These are phyloP conservation scores for Coemansia umbellata DNA, from an alignment of 192 early-diverging fungal genomes.

Conservation along the genomic window DNA sequence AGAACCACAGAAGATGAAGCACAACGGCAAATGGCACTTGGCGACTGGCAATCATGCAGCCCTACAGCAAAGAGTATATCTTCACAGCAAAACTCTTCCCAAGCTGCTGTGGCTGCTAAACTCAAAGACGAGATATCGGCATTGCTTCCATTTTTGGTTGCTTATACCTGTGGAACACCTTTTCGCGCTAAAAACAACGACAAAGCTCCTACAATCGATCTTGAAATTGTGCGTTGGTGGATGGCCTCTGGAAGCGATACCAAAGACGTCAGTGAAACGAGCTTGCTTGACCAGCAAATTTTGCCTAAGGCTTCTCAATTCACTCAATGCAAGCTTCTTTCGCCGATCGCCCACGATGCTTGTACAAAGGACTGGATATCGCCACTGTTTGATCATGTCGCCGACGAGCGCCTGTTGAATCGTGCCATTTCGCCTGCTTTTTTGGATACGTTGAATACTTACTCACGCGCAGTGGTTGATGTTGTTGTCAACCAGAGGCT, in stretches of 20 bases:
- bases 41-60: constrained; percentile 8
- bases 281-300: constrained; percentile 3
- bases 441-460: neutral
- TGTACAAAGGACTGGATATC: constrained; percentile 42
- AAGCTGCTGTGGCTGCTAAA: neutral
- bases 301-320: constrained; percentile 19
- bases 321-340: neutral
- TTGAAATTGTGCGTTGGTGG: constrained; percentile 26
- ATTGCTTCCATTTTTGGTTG: constrained; percentile 10
- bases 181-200: constrained; percentile 4
- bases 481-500: constrained; percentile 27
- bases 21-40: constrained; percentile 28
- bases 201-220: constrained; percentile 3
- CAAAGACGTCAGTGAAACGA: neutral
- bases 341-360: constrained; percentile 5
- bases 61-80: neutral
- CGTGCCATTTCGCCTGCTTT: neutral
- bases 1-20: neutral
- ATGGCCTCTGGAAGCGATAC: neutral
- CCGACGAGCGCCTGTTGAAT: constrained; percentile 10
- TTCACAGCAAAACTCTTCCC: neutral
- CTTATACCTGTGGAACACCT: constrained; percentile 18
- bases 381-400: constrained; percentile 15
- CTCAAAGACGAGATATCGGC: neutral
- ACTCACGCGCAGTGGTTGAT: constrained; percentile 21